Evolutionary conservation across 2,329 filamentous ascomycete genomes (phyloP), one percentile per base, ranked within the genome.

Genomic region (Epichloe hybrida): DNA sequence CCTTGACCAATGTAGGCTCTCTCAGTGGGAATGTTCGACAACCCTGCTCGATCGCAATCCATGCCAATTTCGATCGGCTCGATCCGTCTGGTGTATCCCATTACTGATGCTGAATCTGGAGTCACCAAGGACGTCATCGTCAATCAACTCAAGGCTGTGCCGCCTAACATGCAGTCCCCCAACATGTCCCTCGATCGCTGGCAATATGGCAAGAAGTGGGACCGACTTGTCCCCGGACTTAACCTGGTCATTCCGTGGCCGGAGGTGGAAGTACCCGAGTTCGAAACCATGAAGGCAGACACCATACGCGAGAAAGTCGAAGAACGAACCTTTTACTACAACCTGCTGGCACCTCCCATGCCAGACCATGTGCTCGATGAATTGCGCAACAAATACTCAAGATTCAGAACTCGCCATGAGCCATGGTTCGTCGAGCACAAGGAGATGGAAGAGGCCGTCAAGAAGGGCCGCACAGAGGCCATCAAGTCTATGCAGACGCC

Each of bases 221-320:
- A 69, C 52, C 76, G 80, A 55, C 69, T 85, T 50, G 82, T 94
- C 20, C 77, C 84, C 1, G 85, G 86, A 45, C 74, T 85, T 54
- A 81, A 87, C 66, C 74, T 83, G 44, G 71, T 77, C 52, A 86
- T 95, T 55, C 86, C 87, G 34, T 94, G 86, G 86, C 87, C 88
- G 7, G 72, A 74, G 55, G 71, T 71, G 42, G 64, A 74, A 31
- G 65, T 70, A 1, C 72, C 72, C 38, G 67, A 76, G 41, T 57
- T 72, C 41, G 68, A 76, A 55, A 80, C 84, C 57, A 66, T 80
- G 56, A 66, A 73, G 3, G 67, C 61, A 60, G 91, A 97, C 68
- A 96, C 91, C 3, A 69, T 81, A 44, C 84, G 86, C 56, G 80
- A 84, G 63, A 77, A 83, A 50, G 85, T 88, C 52, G 87, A 95